Base-by-base conservation (phyloP, 2,329 filamentous ascomycete genomes). In the Paradendryphiella salina region DNA sequence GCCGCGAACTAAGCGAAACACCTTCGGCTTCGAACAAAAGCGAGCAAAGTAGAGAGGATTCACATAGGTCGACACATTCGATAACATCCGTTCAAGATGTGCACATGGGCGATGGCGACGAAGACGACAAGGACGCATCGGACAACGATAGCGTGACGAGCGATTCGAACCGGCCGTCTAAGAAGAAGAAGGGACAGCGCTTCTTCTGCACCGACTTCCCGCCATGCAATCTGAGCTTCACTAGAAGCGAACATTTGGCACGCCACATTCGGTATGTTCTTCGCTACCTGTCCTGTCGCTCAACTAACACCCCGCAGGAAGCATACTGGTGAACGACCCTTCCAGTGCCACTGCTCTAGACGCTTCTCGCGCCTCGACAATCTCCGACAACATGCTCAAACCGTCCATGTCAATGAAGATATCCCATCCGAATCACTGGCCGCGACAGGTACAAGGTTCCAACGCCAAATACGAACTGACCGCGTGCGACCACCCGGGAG, bases 191-290 rank as follows among this genome's bases (percentile, higher is more conserved):
- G 74, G 90, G 91, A 0, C 91, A 96, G 72, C 85, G 90, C 37
- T 99, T 99, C 74, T 96, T 93, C 74, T 99, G 94, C 76, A 95
- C 88, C 3, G 91, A 96, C 26, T 97, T 90, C 64, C 93, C 93
- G 20, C 92, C 92, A 3, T 99, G 94, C 74, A 92, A 87, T 66
- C 74, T 99, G 50, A 96, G 91, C 73, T 99, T 99, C 70, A 97
- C 94, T 0, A 81, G 94, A 56, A 97, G 93, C 68, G 94, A 99
- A 72, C 94, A 99, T 77, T 75, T 99, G 54, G 93, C 93, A 13
- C 84, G 94, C 43, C 94, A 99, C 68, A 97, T 99, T 63, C 85
- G 92, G 87, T 92, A 81, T 57, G 77, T 72, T 47, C 46, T 2
- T 32, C 29, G 29, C n/a, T 33, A 28, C 17, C 4, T 14, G 20